Evolutionary conservation across 306 rosid genomes (phyloP), one percentile per base, ranked within the genome.

Genomic region (Begonia peltatifolia): DNA sequence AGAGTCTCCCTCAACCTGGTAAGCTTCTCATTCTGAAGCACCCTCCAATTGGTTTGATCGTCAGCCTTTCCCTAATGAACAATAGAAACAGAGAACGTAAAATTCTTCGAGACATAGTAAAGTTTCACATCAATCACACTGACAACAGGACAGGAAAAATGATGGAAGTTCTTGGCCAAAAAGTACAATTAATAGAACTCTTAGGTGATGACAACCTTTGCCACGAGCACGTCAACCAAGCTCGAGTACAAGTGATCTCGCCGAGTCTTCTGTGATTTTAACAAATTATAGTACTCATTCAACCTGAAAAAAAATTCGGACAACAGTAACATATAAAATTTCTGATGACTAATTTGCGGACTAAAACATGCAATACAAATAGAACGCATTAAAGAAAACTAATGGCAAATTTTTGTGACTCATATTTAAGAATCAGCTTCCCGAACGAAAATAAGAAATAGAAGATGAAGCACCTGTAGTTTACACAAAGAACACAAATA

Each of bases 1-100:
- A 73, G 93, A 66, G 69, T 90, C 75, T 80, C 99, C 92, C 66
- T 76, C 74, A 83, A 75, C 61, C 60, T 74, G 15, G 76, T 67
- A 68, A 86, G 87, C 73, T 86, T 90, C 56, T 90, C 95, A 62
- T 76, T 76, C 55, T 78, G 87, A 71, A 80, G 80, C 59, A 81
- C 73, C 64, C 84, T 83, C 95, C 95, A 90, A 62, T 80, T 78
- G 47, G 47, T 71, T 62, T 83, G 94, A 73, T 86, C 94, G 61
- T 90, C 95, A 15, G 79, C 94, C 74, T 79, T 90, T 53, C 93
- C 94, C 99, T 90, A 59, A 36, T 5, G 42, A 72, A 67, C 59
- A 63, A 47, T 38, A 67, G 46, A 17, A 41, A 57, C 25, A 64
- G 56, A 52, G 43, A 22, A 51, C 18, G 35, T 6, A 41, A 52